Evolutionary conservation across 305 asterid species (phyloP).

Genomic region (Solanum hybrid): DNA sequence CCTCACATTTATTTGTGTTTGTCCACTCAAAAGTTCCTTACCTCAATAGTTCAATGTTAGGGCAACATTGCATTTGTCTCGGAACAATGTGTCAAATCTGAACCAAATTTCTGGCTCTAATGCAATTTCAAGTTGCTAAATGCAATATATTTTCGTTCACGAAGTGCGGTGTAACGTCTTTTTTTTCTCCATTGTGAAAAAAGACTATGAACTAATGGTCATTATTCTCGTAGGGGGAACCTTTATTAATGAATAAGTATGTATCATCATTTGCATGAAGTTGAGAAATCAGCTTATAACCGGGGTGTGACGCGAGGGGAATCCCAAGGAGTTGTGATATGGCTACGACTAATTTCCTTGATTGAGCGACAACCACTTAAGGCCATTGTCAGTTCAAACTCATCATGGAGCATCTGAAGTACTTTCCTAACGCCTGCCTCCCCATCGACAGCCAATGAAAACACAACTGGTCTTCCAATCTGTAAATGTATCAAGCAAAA

Average conservation of each 20-base stretch:
- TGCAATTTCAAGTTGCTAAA: background rate
- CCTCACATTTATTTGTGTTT: background rate
- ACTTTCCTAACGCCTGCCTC: constrained; percentile 72
- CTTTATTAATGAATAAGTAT: background rate
- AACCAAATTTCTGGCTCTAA: background rate
- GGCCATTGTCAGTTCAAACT: constrained; percentile 82
- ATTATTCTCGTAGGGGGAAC: background rate
- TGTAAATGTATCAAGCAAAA: constrained; percentile 2
- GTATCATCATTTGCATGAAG: background rate
- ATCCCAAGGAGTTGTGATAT: constrained; percentile 47
- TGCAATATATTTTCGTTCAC: background rate
- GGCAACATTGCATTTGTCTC: background rate
- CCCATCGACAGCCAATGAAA: constrained; percentile 64
- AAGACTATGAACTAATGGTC: background rate
- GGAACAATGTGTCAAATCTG: background rate
- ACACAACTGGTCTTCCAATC: constrained; percentile 76
- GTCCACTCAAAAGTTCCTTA: background rate
- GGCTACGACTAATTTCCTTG: constrained; percentile 61
- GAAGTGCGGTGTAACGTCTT: background rate
- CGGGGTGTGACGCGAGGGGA: constrained; percentile 34
- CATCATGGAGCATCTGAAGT: constrained; percentile 62
- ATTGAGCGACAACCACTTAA: constrained; percentile 69
- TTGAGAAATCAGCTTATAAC: constrained; percentile 18
- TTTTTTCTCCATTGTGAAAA: background rate
- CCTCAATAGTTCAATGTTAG: background rate